phyloP scores from a whole-genome alignment of 345 rosid genomes.

The Dimocarpus longan region DNA sequence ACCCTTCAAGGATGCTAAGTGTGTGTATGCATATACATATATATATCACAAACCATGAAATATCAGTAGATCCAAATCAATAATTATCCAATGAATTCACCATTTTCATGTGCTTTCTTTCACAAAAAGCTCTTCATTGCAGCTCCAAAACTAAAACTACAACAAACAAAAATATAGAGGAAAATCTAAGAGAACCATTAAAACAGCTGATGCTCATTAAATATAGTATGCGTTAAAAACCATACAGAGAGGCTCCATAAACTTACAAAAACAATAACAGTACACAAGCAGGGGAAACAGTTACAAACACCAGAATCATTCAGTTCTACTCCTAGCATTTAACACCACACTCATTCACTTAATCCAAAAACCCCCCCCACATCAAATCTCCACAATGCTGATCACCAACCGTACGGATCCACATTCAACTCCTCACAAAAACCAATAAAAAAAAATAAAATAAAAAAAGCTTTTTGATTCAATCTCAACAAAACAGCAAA shows the following conservation, averaged over 20 bases:
- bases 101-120: conserved; percentile 20
- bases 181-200: not conserved
- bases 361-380: conserved; percentile 18
- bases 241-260: not conserved
- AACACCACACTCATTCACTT: conserved; percentile 19
- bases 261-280: conserved; percentile 22
- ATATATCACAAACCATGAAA: conserved; percentile 1
- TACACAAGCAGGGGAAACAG: conserved; percentile 21
- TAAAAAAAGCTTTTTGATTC: not conserved
- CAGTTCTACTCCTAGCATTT: conserved; percentile 20
- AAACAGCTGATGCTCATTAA: conserved; percentile 15
- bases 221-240: conserved; percentile 1
- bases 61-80: conserved; percentile 20
- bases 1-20: not conserved
- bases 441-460: not conserved
- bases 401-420: conserved; percentile 42
- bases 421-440: conserved; percentile 22
- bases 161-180: not conserved
- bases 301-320: conserved; percentile 19
- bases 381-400: conserved; percentile 46
- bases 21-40: not conserved
- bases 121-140: not conserved
- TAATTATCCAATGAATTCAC: conserved; percentile 5
- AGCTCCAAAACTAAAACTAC: not conserved
- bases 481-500: conserved; percentile 14